These are phyloP conservation scores for Rubroboletus satanas DNA, from an alignment of 768 basidiomycete species.

Conservation along the genomic window DNA sequence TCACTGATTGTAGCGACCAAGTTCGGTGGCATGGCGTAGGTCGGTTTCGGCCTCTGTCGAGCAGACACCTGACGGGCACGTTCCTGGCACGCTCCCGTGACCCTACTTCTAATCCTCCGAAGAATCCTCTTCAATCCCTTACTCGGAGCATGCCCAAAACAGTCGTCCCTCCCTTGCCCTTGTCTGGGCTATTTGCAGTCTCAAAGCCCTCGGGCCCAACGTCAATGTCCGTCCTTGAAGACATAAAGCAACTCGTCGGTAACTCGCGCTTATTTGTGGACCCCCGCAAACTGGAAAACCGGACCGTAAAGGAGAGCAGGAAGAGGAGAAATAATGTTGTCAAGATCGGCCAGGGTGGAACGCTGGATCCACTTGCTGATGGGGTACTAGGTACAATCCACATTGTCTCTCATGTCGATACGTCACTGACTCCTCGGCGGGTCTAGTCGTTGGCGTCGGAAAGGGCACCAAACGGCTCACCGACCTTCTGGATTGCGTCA, in stretches of 20 bases:
- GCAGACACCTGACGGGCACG: neutral
- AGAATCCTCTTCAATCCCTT: neutral
- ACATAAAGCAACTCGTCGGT: constrained; percentile 74
- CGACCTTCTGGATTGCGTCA: constrained; percentile 83
- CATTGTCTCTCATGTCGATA: neutral
- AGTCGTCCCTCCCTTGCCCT: constrained; percentile 47
- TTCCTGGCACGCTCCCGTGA: neutral
- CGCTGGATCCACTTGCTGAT: constrained; percentile 93
- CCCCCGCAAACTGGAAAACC: constrained; percentile 48
- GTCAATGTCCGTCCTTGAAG: constrained; percentile 87
- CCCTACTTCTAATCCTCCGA: neutral
- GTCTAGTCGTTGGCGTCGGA: constrained; percentile 80
- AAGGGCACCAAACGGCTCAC: constrained; percentile 85
- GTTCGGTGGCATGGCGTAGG: neutral
- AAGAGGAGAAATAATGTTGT: constrained; percentile 42
- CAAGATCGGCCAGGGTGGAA: constrained; percentile 92
- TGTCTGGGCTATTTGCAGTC: constrained; percentile 83
- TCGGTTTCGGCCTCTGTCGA: neutral
- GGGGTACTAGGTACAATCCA: constrained; percentile 75
- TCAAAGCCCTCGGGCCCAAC: constrained; percentile 90
- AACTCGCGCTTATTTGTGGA: constrained; percentile 78
- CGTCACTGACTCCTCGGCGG: constrained; percentile 2
- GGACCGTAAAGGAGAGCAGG: constrained; percentile 43
- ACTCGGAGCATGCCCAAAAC: constrained; percentile 63
- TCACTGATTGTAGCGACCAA: neutral